Evolutionary conservation across 768 basidiomycete species (phyloP).

Genomic region (Chalciporus piperatus): DNA sequence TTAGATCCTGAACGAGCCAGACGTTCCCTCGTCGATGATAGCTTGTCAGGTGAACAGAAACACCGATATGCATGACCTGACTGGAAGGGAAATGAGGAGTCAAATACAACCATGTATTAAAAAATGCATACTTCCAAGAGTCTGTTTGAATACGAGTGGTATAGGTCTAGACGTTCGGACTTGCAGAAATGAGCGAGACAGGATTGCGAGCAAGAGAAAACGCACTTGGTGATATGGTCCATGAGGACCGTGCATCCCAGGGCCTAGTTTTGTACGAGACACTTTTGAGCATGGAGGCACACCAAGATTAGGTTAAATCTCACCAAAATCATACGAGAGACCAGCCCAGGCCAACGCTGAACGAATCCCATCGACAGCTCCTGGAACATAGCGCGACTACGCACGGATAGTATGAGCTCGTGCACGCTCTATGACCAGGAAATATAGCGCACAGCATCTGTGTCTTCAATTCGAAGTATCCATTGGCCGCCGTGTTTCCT

Average conservation of each 20-base stretch:
- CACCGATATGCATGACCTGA: slow-evolving; percentile 90
- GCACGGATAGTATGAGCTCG: not conserved
- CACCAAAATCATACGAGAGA: slow-evolving; percentile 88
- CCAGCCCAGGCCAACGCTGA: slow-evolving; percentile 87
- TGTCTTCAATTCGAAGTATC: slow-evolving; percentile 93
- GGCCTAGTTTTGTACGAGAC: slow-evolving; percentile 57
- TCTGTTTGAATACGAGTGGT: slow-evolving; percentile 66
- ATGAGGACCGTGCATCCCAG: slow-evolving; percentile 69
- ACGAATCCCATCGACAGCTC: slow-evolving; percentile 79
- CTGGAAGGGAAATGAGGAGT: slow-evolving; percentile 37
- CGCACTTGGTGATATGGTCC: slow-evolving; percentile 85
- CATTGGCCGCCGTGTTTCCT: slow-evolving; percentile 81
- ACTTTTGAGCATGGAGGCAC: slow-evolving; percentile 1
- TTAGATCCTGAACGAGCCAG: slow-evolving; percentile 73
- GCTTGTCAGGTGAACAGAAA: slow-evolving; percentile 79
- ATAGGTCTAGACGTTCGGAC: slow-evolving; percentile 89
- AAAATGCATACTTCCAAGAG: slow-evolving; percentile 64
- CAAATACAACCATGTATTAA: no score
- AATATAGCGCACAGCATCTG: slow-evolving; percentile 72
- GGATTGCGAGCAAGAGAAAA: not conserved
- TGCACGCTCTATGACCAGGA: not conserved
- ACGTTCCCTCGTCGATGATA: slow-evolving; percentile 64
- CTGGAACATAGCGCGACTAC: slow-evolving; percentile 78
- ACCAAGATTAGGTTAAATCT: slow-evolving; percentile 12
- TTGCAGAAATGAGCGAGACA: slow-evolving; percentile 32